Evolutionary conservation across 1,284 basidiomycete species (phyloP), one percentile per base, ranked within the genome.

Genomic region (Stygiomarasmius scandens): DNA sequence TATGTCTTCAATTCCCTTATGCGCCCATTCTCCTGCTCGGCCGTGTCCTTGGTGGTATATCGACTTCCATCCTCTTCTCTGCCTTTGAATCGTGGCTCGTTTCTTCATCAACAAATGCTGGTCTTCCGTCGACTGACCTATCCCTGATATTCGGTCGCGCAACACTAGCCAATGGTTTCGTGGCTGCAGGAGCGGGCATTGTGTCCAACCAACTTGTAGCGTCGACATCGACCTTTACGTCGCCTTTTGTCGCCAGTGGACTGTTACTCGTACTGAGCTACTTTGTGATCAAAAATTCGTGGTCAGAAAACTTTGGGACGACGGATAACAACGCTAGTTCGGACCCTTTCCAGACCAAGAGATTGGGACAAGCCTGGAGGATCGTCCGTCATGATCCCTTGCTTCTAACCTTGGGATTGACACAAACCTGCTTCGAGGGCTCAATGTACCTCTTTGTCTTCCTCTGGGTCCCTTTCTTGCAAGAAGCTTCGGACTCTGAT

Each of bases 361-460:
- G 85, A n/a, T 66, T 89, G 16, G 69, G 72, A 0, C 71, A 83
- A 52, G 86, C 86, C n/a, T 84, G 82, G 77, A 69, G 69, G 20
- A 83, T 87, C 54, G 84, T 88, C 24, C 71, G 74, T 51, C 70
- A 74, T 58, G 89, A 90, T 65, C 78, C 82, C 0, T 68, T 82
- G 23, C 76, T 91, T 14, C 71, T 89, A 56, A 79, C 81, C n/a
- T 79, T 91, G n/a, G 86, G 87, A 14, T 72, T 89, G 52, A 85
- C 84, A 0, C 89, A 90, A 67, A 90, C 89, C 0, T 87, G 86
- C 67, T 91, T 90, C 66, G 89, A 91, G 66, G 89, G 89, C 1
- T 89, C 86, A 5, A 89, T 91, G 88, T 91, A 91, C 69, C 80
- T 91, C 57, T 91, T 90, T 70, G 89, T 91, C 62, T 91, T 91